Base-by-base conservation (phyloP, 2,329 filamentous ascomycete genomes). In the Fusarium redolens region DNA sequence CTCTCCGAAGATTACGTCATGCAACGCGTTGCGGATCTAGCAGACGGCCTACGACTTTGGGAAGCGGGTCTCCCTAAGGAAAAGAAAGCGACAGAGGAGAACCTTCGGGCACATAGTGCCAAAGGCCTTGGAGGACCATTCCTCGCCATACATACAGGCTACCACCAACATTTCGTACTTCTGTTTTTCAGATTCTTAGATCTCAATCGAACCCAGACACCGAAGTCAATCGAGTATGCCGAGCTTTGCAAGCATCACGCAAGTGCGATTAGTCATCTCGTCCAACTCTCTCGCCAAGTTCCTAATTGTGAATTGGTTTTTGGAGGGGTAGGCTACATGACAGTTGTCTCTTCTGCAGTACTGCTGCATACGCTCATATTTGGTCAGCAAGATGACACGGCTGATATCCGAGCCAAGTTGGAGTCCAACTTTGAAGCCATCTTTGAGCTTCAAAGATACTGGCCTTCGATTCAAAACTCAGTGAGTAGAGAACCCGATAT, bases 291-390 rank as follows among this genome's bases (percentile, higher is more conserved):
- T 15, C 60, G 60, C 15, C 60, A 62, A 41, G 60, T 62, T 4
- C 60, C 60, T 2, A 59, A 62, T 40, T 62, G 60, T 15, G 40
- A 57, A 7, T 35, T 62, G 54, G 60, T 62, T 0, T 62, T 62
- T 35, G 60, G 60, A 13, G 60, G 60, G 11, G 60, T 62, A 33
- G 60, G 60, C 7, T 62, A 62, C 60, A 62, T 62, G 60, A 62
- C 60, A 14, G 54, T 40, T 30, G 43, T 25, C 4, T 62, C 60
- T 48, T 62, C 60, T 4, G 54, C 60, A 18, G 60, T 62, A 7
- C 35, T 62, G 4, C 54, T 62, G 15, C 60, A 62, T 15, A 59
- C 55, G 33, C 60, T 62, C 28, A 33, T 62, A 13, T 62, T 62
- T 3, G 60, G 56, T 3, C 60, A 62, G 25, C 43, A 62, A 14